Percentiles rank a stretch among this genome's conserved stretches.
These are phyloP conservation scores for Penicillium dipodomyicola DNA, from an alignment of 495 filamentous ascomycete genomes.

Conservation along the genomic window DNA sequence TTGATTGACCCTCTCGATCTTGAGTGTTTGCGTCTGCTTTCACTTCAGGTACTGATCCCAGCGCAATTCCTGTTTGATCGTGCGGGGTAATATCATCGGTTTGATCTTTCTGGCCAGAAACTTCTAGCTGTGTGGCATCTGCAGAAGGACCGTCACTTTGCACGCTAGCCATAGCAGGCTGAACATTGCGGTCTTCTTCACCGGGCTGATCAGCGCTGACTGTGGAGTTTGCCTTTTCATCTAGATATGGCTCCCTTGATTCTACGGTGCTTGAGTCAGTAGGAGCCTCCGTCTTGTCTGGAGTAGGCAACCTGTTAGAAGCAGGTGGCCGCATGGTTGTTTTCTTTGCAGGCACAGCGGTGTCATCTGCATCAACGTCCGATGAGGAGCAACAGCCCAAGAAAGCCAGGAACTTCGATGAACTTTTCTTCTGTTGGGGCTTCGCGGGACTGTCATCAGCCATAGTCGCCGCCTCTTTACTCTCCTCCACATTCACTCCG, in stretches of 20 bases:
- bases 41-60: conserved; percentile 18
- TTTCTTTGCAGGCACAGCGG: conserved; percentile 64
- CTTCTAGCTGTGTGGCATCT: conserved; percentile 18
- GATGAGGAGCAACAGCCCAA: conserved; percentile 77
- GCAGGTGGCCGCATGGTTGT: conserved; percentile 53
- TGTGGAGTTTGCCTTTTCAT: conserved; percentile 50
- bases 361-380: conserved; percentile 59
- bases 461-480: conserved; percentile 27
- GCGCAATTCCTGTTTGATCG: background rate
- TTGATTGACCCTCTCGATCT: conserved; percentile 12
- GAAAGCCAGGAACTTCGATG: conserved; percentile 62
- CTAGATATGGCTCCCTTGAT: conserved; percentile 51
- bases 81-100: conserved; percentile 4
- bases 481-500: conserved; percentile 40
- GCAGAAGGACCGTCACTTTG: conserved; percentile 29
- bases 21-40: conserved; percentile 13
- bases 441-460: conserved; percentile 40
- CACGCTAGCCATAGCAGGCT: conserved; percentile 17
- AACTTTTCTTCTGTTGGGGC: conserved; percentile 57
- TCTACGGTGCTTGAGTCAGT: conserved; percentile 55
- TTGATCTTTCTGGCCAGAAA: conserved; percentile 8
- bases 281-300: conserved; percentile 50
- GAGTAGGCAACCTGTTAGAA: conserved; percentile 54
- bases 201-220: conserved; percentile 38
- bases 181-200: conserved; percentile 32